These are phyloP conservation scores for Suillus ampliporus DNA, from an alignment of 768 basidiomycete genomes.

Conservation along the genomic window DNA sequence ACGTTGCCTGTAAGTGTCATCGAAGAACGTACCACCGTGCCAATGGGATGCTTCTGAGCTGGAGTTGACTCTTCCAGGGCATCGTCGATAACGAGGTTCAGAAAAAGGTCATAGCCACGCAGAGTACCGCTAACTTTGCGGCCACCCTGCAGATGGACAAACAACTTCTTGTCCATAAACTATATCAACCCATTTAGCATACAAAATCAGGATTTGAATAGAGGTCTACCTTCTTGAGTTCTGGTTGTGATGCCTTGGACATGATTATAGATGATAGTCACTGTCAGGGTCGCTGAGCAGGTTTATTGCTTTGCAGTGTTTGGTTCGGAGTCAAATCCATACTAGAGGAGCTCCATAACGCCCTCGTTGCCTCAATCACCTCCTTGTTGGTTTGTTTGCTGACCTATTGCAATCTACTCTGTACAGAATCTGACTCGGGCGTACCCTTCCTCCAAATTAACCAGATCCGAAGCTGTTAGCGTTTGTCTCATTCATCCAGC, in stretches of 20 bases:
- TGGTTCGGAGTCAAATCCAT: constrained; percentile 24
- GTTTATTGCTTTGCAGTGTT: constrained; percentile 39
- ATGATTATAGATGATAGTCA: constrained; percentile 46
- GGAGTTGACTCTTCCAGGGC: constrained; percentile 90
- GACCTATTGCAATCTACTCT: constrained; percentile 5
- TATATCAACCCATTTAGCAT: constrained; percentile 34
- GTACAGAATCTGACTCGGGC: background rate
- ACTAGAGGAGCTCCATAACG: constrained; percentile 9
- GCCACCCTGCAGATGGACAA: constrained; percentile 92
- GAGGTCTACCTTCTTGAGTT: constrained; percentile 91
- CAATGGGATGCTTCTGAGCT: constrained; percentile 89
- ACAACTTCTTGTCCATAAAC: constrained; percentile 99
- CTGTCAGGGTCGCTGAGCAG: constrained; percentile 2
- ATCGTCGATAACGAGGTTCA: constrained; percentile 97
- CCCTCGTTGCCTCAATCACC: background rate
- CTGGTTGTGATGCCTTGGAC: constrained; percentile 96
- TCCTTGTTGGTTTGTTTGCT: background rate
- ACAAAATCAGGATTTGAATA: constrained; percentile 9
- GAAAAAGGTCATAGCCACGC: constrained; percentile 97
- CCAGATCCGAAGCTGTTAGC: background rate
- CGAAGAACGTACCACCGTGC: constrained; percentile 77
- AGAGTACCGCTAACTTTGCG: constrained; percentile 95
- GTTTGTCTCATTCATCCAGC: background rate
- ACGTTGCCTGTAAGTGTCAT: background rate
- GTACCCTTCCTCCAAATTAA: constrained; percentile 4